Evolutionary conservation across 139 green algal genomes (phyloP), one percentile per base, ranked within the genome.

Genomic region (Chlorella sp.): DNA sequence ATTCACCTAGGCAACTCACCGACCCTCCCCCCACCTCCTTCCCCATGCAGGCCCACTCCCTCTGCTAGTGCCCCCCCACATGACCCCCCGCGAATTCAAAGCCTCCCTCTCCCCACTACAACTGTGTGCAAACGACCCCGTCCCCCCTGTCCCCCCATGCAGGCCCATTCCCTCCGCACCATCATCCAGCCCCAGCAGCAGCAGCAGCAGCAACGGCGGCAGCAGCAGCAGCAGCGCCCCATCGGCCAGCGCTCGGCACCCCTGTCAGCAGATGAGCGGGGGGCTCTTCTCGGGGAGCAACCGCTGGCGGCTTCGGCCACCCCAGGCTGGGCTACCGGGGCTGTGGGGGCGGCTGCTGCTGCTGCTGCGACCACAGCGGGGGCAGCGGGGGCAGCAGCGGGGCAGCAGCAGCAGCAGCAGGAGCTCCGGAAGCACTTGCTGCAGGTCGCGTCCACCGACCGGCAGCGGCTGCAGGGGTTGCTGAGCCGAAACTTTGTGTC

Each of bases 401-500:
- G 36, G 88, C 40, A 73, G 91, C 61, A 32, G 87, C 30, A 42
- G 88, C 40, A 73, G 91, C 61, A 32, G 87, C 91, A 87, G 37
- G 83, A 76, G 26, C 89, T 93, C 85, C 89, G 71, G 3, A 57
- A 53, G 12, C 73, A 83, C 34, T 79, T 91, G 81, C 68, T 88
- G 75, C 86, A 89, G 57, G 86, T 93, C 18, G 91, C 95, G 34
- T 85, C 94, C 75, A 88, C 81, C 12, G 96, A 98, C 89, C 87
- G 91, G 42, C 57, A 92, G 76, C 83, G 91, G 57, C 90, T 98
- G 79, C 89, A 93, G 88, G 91, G 88, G 16, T 53, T 90, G 66
- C 89, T 98, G 69, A 88, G 75, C 7, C 91, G 93, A 71, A 96
- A 68, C 36, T 98, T 98, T 86, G 93, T 96, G 37, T 88, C 89